Evolutionary conservation across 2,329 filamentous ascomycete species (phyloP).

Genomic region (Aspergillus sp.): DNA sequence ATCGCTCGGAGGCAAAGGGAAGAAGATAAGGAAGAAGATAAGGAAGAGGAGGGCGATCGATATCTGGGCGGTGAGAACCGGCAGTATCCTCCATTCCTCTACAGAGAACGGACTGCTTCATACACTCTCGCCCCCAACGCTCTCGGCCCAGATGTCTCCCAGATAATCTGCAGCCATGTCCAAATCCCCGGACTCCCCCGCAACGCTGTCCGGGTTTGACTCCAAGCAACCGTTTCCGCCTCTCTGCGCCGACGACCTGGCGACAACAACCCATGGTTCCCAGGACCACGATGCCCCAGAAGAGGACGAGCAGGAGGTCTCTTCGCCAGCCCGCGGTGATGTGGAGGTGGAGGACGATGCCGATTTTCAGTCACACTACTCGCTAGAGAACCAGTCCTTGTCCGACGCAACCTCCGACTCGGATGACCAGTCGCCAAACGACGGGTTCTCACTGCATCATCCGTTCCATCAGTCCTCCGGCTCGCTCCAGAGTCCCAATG

Average conservation of each 20-base stretch:
- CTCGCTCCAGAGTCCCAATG: slow-evolving; percentile 35
- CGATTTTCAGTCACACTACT: slow-evolving; percentile 40
- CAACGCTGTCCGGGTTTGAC: slow-evolving; percentile 12
- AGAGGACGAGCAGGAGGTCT: slow-evolving; percentile 20
- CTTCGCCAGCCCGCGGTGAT: slow-evolving; percentile 20
- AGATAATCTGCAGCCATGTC: too few relatives aligned
- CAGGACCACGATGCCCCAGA: slow-evolving; percentile 11
- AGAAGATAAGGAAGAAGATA: not conserved
- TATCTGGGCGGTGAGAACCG: slow-evolving; percentile 7
- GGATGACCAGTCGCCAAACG: slow-evolving; percentile 19
- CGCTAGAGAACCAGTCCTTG: slow-evolving; percentile 27
- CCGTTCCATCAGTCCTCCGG: slow-evolving; percentile 33
- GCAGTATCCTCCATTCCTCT: slow-evolving; percentile 5
- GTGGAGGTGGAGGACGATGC: slow-evolving; percentile 30
- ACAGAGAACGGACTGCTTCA: not conserved
- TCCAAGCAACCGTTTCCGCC: slow-evolving; percentile 27
- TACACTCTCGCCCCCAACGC: too few relatives aligned
- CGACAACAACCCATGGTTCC: slow-evolving; percentile 6
- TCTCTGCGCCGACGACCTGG: slow-evolving; percentile 17
- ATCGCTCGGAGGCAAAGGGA: too few relatives aligned
- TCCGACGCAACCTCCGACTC: slow-evolving; percentile 27
- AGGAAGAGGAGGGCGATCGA: too few relatives aligned
- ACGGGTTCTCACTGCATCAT: slow-evolving; percentile 24
- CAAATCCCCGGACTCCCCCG: slow-evolving; percentile 5
- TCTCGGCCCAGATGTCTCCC: too few relatives aligned